Evolutionary conservation across 768 basidiomycete species (phyloP), one percentile per base, ranked within the genome.

Genomic region (Lanmaoa rubissima): DNA sequence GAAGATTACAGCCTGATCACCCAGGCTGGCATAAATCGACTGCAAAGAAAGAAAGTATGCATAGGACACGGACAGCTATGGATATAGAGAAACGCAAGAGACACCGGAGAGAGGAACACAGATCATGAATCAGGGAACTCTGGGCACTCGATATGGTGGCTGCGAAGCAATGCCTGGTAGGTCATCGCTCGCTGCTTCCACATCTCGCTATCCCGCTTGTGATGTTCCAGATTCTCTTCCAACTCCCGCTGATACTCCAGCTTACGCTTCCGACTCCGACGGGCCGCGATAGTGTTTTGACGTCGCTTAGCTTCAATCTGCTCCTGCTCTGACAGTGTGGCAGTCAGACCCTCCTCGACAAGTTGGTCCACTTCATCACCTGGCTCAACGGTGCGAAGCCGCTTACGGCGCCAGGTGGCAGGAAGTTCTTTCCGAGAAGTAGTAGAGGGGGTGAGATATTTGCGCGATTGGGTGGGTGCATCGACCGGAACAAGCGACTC

Each of bases 201-300:
- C 63, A 78, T 68, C 69, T 88, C 85, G 61, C 78, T 75, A 68
- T 90, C 87, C 55, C 68, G 70, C 52, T 78, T 81, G 64, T 85
- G 73, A 32, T 65, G 74, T 55, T 82, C 80, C 47, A 85, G 72
- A 8, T 64, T 74, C 21, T 81, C 75, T 74, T 92, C 86, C 48
- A 94, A 75, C 54, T 82, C 78, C 52, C 82, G 78, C 61, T 87
- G 80, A 60, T 92, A 83, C 66, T 83, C 80, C 40, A 85, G 70
- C 77, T 91, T 93, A 55, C 89, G 80, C 75, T 82, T 82, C 19
- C 93, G 80, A 66, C 85, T 88, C 32, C 88, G 82, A 2, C 93
- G 82, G 7, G 94, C 94, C 0, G 93, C 92, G 5, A 93, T 72
- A 3, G 93, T 94, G 63, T 96, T 96, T 73, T 87, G 85, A 10